These are phyloP conservation scores for Carex parvula DNA, from an alignment of 176 grass and related monocot genomes.

Conservation along the genomic window DNA sequence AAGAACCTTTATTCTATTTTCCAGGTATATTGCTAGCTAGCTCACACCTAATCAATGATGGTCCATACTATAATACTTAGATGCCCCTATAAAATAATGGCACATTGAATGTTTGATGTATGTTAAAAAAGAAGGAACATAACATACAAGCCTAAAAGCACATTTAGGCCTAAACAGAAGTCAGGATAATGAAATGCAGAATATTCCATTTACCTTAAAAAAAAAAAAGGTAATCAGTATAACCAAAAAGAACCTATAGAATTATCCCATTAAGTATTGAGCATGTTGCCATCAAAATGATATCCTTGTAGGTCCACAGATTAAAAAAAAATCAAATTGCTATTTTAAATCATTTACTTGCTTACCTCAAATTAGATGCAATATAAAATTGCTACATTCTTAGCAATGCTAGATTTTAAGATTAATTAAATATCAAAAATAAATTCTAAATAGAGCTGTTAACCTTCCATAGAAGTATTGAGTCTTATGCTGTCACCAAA, in stretches of 20 bases:
- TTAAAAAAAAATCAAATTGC: background rate
- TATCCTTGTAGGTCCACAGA: background rate
- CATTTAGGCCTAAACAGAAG: background rate
- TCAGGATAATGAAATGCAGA: background rate
- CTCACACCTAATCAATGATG: background rate
- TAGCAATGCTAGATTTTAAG: background rate
- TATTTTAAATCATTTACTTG: background rate
- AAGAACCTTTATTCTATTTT: too few species aligned
- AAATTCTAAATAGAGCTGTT: background rate
- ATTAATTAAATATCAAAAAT: background rate
- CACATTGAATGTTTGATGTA: background rate
- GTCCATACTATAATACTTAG: background rate
- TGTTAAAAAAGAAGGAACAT: background rate
- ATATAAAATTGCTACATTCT: background rate
- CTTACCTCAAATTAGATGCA: background rate
- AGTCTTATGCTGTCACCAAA: background rate
- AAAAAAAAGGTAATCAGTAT: background rate
- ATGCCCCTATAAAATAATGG: background rate
- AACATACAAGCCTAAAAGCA: background rate
- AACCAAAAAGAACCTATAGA: background rate
- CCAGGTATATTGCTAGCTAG: background rate
- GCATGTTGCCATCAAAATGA: background rate
- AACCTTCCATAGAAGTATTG: background rate
- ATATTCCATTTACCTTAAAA: background rate
- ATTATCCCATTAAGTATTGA: background rate